phyloP scores from a whole-genome alignment of 164 flowering plant species.

The Taxillus chinensis region DNA sequence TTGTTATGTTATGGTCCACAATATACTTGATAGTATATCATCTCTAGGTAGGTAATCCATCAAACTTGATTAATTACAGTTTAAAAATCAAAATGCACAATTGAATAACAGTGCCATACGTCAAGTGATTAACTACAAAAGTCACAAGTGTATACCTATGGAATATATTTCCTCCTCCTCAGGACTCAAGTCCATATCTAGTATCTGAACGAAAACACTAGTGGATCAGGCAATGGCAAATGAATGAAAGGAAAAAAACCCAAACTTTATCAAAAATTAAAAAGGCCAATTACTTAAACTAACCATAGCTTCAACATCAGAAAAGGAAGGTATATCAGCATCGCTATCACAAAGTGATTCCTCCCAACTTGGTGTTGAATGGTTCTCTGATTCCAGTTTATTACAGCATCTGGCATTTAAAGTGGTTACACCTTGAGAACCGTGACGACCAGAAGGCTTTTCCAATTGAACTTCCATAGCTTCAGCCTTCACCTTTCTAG shows the following conservation, averaged over 20 bases:
- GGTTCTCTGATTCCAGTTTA: conserved; percentile 22
- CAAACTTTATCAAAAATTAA: background rate
- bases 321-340: conserved; percentile 62
- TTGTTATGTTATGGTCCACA: no score
- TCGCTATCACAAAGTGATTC: conserved; percentile 44
- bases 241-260: conserved; percentile 2
- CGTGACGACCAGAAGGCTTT: conserved; percentile 18
- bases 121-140: background rate
- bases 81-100: background rate
- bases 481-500: conserved; percentile 18
- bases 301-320: conserved; percentile 94
- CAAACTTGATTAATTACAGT: no score
- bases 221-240: conserved; percentile 6
- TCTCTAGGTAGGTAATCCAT: background rate
- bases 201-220: conserved; percentile 40
- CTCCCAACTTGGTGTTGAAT: conserved; percentile 26
- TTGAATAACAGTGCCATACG: background rate
- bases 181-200: conserved; percentile 82
- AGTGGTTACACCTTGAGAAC: conserved; percentile 13
- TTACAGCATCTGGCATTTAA: conserved; percentile 7
- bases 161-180: conserved; percentile 36
- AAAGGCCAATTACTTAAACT: background rate
- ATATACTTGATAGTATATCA: background rate
- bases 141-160: conserved; percentile 36
- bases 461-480: conserved; percentile 9